Evolutionary conservation across 805 yeast genomes (phyloP).

Genomic region (Saccharomycopsis lassenensis): DNA sequence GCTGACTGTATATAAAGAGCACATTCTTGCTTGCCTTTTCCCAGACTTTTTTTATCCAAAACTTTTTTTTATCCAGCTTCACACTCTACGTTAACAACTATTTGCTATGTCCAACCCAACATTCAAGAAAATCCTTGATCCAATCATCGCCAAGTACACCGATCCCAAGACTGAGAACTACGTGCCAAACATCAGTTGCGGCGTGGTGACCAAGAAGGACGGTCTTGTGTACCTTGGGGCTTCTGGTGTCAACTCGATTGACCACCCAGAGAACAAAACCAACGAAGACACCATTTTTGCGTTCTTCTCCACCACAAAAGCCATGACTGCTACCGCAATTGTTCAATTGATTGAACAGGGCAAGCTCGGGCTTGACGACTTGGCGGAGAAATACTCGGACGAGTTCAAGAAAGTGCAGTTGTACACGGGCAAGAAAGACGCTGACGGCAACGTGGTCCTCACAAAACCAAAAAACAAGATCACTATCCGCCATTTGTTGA

Average conservation of each 20-base stretch:
- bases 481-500: slow-evolving; percentile 25
- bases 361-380: slow-evolving; percentile 23
- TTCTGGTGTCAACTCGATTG: slow-evolving; percentile 14
- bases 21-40: too few species aligned
- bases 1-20: too few species aligned
- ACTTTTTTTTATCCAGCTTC: too few species aligned
- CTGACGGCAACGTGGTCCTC: slow-evolving; percentile 19
- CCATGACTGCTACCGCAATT: slow-evolving; percentile 24
- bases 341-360: slow-evolving; percentile 27
- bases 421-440: slow-evolving; percentile 20
- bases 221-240: slow-evolving; percentile 18
- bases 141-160: slow-evolving; percentile 17
- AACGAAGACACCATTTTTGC: slow-evolving; percentile 21
- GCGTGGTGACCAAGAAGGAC: slow-evolving; percentile 17
- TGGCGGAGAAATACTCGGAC: slow-evolving; percentile 24
- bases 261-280: slow-evolving; percentile 9
- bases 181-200: slow-evolving; percentile 19
- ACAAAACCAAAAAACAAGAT: slow-evolving; percentile 21
- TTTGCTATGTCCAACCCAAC: too few species aligned
- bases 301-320: slow-evolving; percentile 26
- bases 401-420: slow-evolving; percentile 21
- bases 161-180: slow-evolving; percentile 7
- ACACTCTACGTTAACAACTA: too few species aligned
- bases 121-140: slow-evolving; percentile 6
- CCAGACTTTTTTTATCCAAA: too few species aligned